Conservation (phyloP, 2,329 filamentous ascomycete genomes). For the Alternaria triticimaculans region DNA sequence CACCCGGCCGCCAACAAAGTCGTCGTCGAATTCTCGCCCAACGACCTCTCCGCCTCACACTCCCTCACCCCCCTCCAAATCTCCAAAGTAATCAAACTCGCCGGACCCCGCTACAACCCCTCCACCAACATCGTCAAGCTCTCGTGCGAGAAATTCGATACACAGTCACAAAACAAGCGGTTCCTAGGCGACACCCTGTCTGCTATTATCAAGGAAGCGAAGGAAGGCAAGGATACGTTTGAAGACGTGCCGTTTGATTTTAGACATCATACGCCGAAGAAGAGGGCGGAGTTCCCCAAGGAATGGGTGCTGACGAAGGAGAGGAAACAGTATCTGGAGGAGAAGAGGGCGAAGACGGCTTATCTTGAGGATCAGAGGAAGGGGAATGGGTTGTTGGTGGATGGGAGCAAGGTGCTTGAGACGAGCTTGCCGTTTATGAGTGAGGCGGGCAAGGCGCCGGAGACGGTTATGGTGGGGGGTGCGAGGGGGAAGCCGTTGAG, state of each 20-base stretch:
- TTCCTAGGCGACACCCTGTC: conserved; percentile 82
- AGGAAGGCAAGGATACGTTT: conserved; percentile 80
- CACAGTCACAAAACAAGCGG: conserved; percentile 96
- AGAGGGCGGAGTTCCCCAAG: conserved; percentile 74
- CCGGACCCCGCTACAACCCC: conserved; percentile 86
- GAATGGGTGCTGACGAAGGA: conserved; percentile 81
- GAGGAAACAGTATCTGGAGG: conserved; percentile 70
- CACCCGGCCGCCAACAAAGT: conserved; percentile 95
- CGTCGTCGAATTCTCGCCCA: conserved; percentile 84
- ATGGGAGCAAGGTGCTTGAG: conserved; percentile 54
- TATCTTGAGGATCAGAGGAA: conserved; percentile 62
- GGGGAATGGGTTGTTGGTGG: conserved; percentile 64
- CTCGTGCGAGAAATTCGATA: conserved; percentile 86
- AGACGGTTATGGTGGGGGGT: conserved; percentile 28
- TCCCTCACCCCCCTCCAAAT: conserved; percentile 71
- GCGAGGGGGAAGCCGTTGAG: conserved; percentile 17
- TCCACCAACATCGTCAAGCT: conserved; percentile 82
- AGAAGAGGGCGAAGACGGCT: conserved; percentile 60
- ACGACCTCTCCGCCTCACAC: conserved; percentile 75
- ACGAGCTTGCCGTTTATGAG: conserved; percentile 35
- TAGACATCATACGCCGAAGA: conserved; percentile 77
- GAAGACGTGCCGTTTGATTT: conserved; percentile 89
- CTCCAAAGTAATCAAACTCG: conserved; percentile 85
- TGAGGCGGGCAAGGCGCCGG: conserved; percentile 13
- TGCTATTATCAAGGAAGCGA: conserved; percentile 73